Percentiles rank a stretch among this genome's conserved stretches.
These are phyloP conservation scores for Massariosphaeria phaeospora DNA, from an alignment of 495 filamentous ascomycete species.

Conservation along the genomic window DNA sequence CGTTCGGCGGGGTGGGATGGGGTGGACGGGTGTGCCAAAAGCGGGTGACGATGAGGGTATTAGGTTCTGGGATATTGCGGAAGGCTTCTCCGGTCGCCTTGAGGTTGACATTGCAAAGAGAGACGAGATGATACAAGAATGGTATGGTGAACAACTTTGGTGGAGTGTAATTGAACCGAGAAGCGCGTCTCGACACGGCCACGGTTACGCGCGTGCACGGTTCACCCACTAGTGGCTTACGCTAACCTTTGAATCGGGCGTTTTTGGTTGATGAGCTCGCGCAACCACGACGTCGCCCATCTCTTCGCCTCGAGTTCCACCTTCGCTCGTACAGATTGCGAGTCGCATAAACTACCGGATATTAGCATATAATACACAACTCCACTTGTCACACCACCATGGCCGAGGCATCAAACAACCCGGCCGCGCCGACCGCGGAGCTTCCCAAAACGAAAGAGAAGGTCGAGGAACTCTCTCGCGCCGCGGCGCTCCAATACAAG, in stretches of 20 bases:
- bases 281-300: neutral
- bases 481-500: constrained; percentile 66
- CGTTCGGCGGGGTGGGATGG: constrained; percentile 54
- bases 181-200: neutral
- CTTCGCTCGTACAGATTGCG: neutral
- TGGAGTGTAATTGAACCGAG: constrained; percentile 1
- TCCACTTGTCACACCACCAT: constrained; percentile 10
- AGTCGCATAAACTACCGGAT: no score
- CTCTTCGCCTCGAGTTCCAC: neutral
- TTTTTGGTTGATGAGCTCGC: no score
- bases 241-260: no score
- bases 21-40: constrained; percentile 77
- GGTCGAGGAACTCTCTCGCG: constrained; percentile 47
- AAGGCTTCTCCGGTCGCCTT: constrained; percentile 26
- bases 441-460: constrained; percentile 30
- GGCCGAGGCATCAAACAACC: neutral
- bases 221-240: no score
- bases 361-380: no score
- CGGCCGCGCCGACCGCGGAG: constrained; percentile 7
- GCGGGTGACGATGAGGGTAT: constrained; percentile 86
- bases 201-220: neutral
- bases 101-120: constrained; percentile 17
- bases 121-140: neutral
- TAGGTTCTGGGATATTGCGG: constrained; percentile 41
- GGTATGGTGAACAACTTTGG: neutral